Evolutionary conservation across 2,329 filamentous ascomycete species (phyloP).

Genomic region (Grosmannia penicillata): DNA sequence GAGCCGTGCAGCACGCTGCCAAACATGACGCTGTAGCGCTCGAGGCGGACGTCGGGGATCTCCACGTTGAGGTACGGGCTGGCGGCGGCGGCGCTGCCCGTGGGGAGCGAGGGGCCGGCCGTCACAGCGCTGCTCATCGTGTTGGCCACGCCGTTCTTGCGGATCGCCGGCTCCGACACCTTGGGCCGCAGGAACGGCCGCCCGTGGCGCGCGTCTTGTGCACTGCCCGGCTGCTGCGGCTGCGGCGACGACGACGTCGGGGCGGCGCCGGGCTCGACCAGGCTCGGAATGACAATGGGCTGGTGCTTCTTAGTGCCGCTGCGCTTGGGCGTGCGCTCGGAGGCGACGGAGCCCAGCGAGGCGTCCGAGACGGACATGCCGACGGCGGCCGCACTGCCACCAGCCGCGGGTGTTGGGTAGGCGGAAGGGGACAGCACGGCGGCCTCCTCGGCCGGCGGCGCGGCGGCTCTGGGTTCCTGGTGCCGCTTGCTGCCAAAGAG

Average conservation of each 20-base stretch:
- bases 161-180: slow-evolving; percentile 9
- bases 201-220: not conserved
- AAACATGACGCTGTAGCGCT: slow-evolving; percentile 93
- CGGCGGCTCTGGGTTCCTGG: slow-evolving; percentile 13
- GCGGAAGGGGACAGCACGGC: too few species aligned
- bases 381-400: too few species aligned
- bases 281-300: slow-evolving; percentile 27
- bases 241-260: slow-evolving; percentile 17
- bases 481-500: slow-evolving; percentile 31
- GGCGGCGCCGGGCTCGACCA: slow-evolving; percentile 7
- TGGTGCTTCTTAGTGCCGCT: slow-evolving; percentile 28
- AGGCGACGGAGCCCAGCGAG: too few species aligned
- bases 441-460: slow-evolving; percentile 5
- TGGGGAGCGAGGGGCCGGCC: not conserved
- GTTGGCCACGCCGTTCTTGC: not conserved
- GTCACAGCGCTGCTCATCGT: not conserved
- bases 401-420: too few species aligned
- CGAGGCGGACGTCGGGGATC: slow-evolving; percentile 67
- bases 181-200: slow-evolving; percentile 10
- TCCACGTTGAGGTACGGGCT: slow-evolving; percentile 52
- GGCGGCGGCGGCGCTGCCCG: slow-evolving; percentile 1
- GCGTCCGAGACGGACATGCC: too few species aligned
- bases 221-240: not conserved
- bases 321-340: slow-evolving; percentile 15
- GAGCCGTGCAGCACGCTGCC: slow-evolving; percentile 45